phyloP scores from a whole-genome alignment of 495 filamentous ascomycete genomes.

The Trichoderma orchidacearum region DNA sequence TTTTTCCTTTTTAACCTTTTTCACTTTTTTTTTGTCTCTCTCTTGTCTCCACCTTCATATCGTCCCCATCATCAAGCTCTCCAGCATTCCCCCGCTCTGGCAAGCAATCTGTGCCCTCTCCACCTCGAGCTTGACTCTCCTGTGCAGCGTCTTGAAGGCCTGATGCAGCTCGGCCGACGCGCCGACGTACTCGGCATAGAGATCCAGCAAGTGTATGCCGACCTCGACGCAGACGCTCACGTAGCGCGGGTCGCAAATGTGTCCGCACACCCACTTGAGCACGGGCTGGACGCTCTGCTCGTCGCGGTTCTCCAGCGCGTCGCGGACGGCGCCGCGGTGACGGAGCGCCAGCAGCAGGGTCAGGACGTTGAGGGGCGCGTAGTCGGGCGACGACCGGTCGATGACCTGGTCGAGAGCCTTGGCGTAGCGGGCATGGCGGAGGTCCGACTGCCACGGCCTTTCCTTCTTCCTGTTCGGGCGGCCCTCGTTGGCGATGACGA shows the following conservation, averaged over 20 bases:
- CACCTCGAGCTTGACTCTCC: slow-evolving; percentile 59
- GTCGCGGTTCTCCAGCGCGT: slow-evolving; percentile 70
- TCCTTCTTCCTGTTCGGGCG: slow-evolving; percentile 38
- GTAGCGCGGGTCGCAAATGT: slow-evolving; percentile 68
- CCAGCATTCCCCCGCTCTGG: slow-evolving; percentile 72
- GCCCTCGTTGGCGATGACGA: slow-evolving; percentile 60
- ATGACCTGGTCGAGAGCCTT: slow-evolving; percentile 71
- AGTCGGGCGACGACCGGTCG: slow-evolving; percentile 24
- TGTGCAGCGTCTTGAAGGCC: slow-evolving; percentile 48
- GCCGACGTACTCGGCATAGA: slow-evolving; percentile 72
- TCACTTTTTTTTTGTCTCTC: not conserved
- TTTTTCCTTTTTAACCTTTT: not conserved
- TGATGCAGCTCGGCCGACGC: slow-evolving; percentile 59
- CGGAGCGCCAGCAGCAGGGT: slow-evolving; percentile 72
- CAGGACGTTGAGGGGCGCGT: slow-evolving; percentile 45
- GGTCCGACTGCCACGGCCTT: slow-evolving; percentile 63
- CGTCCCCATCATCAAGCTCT: slow-evolving; percentile 44
- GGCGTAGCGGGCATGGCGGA: slow-evolving; percentile 65
- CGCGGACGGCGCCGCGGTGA: slow-evolving; percentile 76
- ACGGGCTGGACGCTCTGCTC: slow-evolving; percentile 70
- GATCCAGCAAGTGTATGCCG: slow-evolving; percentile 63
- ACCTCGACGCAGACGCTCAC: slow-evolving; percentile 67
- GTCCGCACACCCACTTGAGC: slow-evolving; percentile 65
- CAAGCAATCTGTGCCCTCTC: slow-evolving; percentile 69
- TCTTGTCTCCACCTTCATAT: slow-evolving; percentile 4